Evolutionary conservation across 352 stramenopile genomes (phyloP), one percentile per base, ranked within the genome.

Genomic region (Phytophthora pisi): DNA sequence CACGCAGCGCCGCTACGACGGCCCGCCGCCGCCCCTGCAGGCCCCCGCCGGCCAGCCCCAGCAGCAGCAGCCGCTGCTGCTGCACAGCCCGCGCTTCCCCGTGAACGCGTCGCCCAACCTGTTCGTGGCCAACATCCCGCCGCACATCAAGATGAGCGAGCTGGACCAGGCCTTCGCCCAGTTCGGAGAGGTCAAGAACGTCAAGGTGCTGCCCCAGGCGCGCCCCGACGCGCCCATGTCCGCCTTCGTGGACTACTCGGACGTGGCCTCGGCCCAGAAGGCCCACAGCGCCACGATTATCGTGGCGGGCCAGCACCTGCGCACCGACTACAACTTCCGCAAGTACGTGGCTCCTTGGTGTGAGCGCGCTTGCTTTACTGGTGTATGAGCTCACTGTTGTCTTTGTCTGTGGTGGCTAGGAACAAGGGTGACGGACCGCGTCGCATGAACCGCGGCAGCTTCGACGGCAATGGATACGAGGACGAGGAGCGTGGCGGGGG

Each of bases 71-170:
- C 38, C 62, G 49, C 42, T 63, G 46, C 64, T 70, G 31, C 30
- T 74, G 59, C 52, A 72, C 11, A 74, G 56, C 23, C 51, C 66
- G 15, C 31, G 53, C 20, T 63, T 72, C 36, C 49, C 58, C 16
- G 52, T 64, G 13, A 60, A 62, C 23, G 68, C 71, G 30, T 85
- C 78, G 46, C 57, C 64, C 50, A 90, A 83, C 30, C 56, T 90
- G 31, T 90, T 89, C 51, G 78, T 90, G 45, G 82, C 67, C 51
- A 90, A 90, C 60, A 90, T 90, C 51, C 78, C 78, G 11, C 71
- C 82, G 6, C 77, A 90, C 30, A 75, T 88, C 55, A 86, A 81
- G 61, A 83, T 90, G 73, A 78, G 78, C 55, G 70, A 87, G 16
- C 43, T 90, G 43, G 77, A 88, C 26, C 66, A 77, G 28, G 84